Evolutionary conservation across 108 stramenopile species (phyloP), one percentile per base, ranked within the genome.

Genomic region (Chaetoceros tenuissimus): DNA sequence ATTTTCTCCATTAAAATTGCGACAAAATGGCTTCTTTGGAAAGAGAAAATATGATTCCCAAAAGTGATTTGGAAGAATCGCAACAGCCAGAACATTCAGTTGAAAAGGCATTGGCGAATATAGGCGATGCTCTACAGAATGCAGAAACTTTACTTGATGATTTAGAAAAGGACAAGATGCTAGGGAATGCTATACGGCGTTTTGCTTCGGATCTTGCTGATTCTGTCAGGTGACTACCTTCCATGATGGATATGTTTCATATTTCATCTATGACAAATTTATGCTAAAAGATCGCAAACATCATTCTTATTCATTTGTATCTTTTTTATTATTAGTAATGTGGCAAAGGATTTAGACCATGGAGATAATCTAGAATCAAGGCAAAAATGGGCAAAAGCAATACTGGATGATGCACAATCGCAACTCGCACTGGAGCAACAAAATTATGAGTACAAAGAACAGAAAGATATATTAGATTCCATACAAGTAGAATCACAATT

Each of bases 201-300:
- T 57, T 63, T 30, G 80, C 80, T 40, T 29, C 71, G n/a, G 85
- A 86, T 55, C 59, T 90, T 31, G 89, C 89, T 0, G 85, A 84
- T 66, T 68, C 60, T 7, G 57, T 85, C n/a, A n/a, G n/a, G n/a
- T n/a, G n/a, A n/a, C n/a, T n/a, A n/a, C n/a, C n/a, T n/a, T n/a
- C n/a, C n/a, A n/a, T n/a, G n/a, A n/a, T n/a, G n/a, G n/a, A n/a
- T n/a, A n/a, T n/a, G n/a, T n/a, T n/a, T n/a, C n/a, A n/a, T n/a
- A n/a, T n/a, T n/a, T n/a, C n/a, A n/a, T n/a, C n/a, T n/a, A n/a
- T n/a, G n/a, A n/a, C n/a, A n/a, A n/a, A n/a, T n/a, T n/a, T n/a
- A n/a, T n/a, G n/a, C n/a, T n/a, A n/a, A n/a, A n/a, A n/a, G n/a
- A n/a, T n/a, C n/a, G n/a, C n/a, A n/a, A n/a, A n/a, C n/a, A n/a